Conservation (phyloP, 345 rosid genomes). For the Gynandropsis gynandra region DNA sequence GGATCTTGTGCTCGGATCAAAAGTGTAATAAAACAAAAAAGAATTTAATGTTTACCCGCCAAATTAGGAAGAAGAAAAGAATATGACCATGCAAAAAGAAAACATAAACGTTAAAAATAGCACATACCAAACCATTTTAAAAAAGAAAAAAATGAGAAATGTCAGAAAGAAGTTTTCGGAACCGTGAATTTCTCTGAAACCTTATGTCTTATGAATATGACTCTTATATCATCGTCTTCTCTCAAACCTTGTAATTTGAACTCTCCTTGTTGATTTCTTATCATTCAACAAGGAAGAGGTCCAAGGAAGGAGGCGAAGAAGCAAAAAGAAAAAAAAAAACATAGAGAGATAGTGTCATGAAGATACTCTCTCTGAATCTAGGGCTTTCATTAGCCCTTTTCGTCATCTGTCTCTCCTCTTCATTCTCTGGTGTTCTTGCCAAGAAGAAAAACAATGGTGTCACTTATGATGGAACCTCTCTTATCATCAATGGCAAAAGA, state of each 20-base stretch:
- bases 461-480: slow-evolving; percentile 34
- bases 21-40: too few relatives aligned
- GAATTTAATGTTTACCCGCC: slow-evolving; percentile 20
- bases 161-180: slow-evolving; percentile 10
- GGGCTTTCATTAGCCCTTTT: slow-evolving; percentile 27
- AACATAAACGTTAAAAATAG: slow-evolving; percentile 18
- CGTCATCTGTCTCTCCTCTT: slow-evolving; percentile 22
- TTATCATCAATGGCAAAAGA: slow-evolving; percentile 32
- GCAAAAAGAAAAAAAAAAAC: not conserved
- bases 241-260: slow-evolving; percentile 11
- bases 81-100: slow-evolving; percentile 11
- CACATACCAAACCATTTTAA: too few relatives aligned
- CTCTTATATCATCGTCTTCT: slow-evolving; percentile 19
- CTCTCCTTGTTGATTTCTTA: slow-evolving; percentile 16
- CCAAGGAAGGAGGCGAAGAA: not conserved
- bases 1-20: too few relatives aligned
- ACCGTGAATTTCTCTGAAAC: slow-evolving; percentile 25
- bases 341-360: slow-evolving; percentile 17
- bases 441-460: slow-evolving; percentile 21
- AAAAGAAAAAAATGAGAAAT: slow-evolving; percentile 5
- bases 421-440: slow-evolving; percentile 16
- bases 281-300: slow-evolving; percentile 11
- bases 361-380: slow-evolving; percentile 13
- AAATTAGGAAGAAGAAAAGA: slow-evolving; percentile 12
- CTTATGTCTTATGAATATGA: slow-evolving; percentile 15